Base-by-base conservation (phyloP, 805 yeast species). In the Suhomyces kilbournensis region DNA sequence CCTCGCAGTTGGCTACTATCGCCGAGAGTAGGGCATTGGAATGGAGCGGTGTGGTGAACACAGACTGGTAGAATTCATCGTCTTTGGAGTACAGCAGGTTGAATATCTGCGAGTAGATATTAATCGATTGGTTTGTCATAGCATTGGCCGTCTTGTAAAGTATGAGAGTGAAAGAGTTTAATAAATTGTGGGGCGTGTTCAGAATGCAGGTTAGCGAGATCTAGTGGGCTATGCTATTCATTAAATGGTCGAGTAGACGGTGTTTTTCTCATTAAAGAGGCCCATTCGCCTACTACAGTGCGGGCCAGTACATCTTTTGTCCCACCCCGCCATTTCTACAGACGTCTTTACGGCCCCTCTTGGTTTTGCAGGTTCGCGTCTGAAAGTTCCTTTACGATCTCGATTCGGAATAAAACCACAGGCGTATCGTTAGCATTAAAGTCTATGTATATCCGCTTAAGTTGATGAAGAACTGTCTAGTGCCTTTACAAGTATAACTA, bases 21-120 rank as follows among this genome's bases (percentile, higher is more conserved):
- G 55, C 53, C 8, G 68, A 59, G 38, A 54, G 53, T 25, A 69
- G 53, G 3, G 66, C 65, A n/a, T 56, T 59, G n/a, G 47, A 34
- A 46, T 66, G 66, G 15, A 69, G 56, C 7, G 66, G 63, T 1
- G 64, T 59, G 12, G 64, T 61, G 57, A 54, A 69, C 20, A 70
- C 46, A 6, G 56, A 50, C 38, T 48, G 49, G 52, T 60, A 68
- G 49, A 59, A 66, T 20, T 54, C 61, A 7, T 47, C 53, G 48
- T 60, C 63, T 34, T 66, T 63, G 10, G 49, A 45, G 12, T 51
- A 45, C 7, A 47, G 53, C 10, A 51, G 51, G 43, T 55, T 50
- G 52, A 69, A 69, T 22, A 69, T 49, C 39, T 62, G 61, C 3
- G 60, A 38, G 56, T 69, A 69, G 20, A 62, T 54, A 23, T 45